A percentile compares a stretch with the other conserved stretches of the same genome.
Conservation (phyloP, 768 basidiomycete species). For the Neoboletus subvelutipes region DNA sequence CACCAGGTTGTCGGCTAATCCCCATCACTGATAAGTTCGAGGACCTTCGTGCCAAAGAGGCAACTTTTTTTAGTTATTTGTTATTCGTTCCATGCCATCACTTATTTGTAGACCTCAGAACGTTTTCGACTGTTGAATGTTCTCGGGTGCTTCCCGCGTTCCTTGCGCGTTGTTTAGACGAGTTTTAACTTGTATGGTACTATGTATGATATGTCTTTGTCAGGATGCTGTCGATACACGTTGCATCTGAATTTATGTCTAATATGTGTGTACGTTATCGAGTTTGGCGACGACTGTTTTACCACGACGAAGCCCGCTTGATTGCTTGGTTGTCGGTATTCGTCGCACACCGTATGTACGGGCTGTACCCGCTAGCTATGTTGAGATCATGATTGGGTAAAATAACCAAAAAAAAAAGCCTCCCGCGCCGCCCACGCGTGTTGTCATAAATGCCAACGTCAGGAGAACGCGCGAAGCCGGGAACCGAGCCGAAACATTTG, state of each 20-base stretch:
- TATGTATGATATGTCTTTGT: background rate
- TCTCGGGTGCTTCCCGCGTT: background rate
- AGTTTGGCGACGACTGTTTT: background rate
- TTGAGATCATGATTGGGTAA: too few relatives aligned
- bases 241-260: background rate
- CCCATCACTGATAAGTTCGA: too few relatives aligned
- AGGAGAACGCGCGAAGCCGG: background rate
- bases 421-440: too few relatives aligned
- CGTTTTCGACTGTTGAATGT: background rate
- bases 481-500: background rate
- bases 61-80: background rate
- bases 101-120: background rate
- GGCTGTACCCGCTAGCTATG: background rate
- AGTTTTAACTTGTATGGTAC: background rate
- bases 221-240: background rate
- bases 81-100: background rate
- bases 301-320: background rate
- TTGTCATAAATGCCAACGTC: too few relatives aligned
- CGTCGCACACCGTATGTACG: background rate
- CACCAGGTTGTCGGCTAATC: too few relatives aligned
- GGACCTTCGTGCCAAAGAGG: background rate
- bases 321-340: background rate
- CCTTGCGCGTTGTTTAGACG: background rate
- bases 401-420: background rate
- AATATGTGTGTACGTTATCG: background rate